Evolutionary conservation across 2,329 filamentous ascomycete genomes (phyloP).

Genomic region (Aspergillus sp.): DNA sequence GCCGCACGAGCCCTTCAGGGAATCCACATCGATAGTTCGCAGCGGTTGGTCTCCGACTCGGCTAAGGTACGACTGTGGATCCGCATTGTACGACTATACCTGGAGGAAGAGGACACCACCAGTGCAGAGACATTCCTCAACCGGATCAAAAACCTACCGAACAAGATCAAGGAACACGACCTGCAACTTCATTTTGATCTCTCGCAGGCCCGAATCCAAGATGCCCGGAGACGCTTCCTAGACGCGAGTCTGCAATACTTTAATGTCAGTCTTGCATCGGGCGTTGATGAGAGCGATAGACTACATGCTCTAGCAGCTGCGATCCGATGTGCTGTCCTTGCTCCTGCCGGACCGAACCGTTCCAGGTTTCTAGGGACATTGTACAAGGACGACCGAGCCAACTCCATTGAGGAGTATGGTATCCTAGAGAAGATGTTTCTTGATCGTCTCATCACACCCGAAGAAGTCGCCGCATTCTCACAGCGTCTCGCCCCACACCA

Average conservation of each 20-base stretch:
- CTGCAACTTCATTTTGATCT: conserved; percentile 85
- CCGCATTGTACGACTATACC: conserved; percentile 88
- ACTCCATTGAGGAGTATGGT: conserved; percentile 74
- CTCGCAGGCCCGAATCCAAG: conserved; percentile 88
- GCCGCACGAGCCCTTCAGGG: conserved; percentile 79
- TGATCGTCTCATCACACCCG: conserved; percentile 77
- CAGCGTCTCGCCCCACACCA: conserved; percentile 82
- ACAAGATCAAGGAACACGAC: conserved; percentile 73
- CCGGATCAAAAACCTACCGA: conserved; percentile 89
- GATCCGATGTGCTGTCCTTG: conserved; percentile 89
- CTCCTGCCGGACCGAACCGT: conserved; percentile 84
- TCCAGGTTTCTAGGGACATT: conserved; percentile 79
- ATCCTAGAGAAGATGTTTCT: conserved; percentile 99
- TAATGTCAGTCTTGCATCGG: conserved; percentile 75
- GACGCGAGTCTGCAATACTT: conserved; percentile 88
- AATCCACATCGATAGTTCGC: conserved; percentile 86
- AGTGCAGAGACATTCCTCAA: conserved; percentile 86
- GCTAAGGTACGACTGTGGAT: conserved; percentile 88
- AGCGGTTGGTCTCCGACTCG: conserved; percentile 79
- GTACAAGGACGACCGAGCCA: conserved; percentile 89
- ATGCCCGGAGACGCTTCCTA: conserved; percentile 87
- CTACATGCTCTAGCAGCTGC: conserved; percentile 83
- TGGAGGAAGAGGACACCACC: conserved; percentile 91
- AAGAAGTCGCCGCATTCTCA: conserved; percentile 87
- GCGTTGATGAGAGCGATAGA: conserved; percentile 85